Evolutionary conservation across 1,284 basidiomycete species (phyloP).

Genomic region (Albatrellus sp.): DNA sequence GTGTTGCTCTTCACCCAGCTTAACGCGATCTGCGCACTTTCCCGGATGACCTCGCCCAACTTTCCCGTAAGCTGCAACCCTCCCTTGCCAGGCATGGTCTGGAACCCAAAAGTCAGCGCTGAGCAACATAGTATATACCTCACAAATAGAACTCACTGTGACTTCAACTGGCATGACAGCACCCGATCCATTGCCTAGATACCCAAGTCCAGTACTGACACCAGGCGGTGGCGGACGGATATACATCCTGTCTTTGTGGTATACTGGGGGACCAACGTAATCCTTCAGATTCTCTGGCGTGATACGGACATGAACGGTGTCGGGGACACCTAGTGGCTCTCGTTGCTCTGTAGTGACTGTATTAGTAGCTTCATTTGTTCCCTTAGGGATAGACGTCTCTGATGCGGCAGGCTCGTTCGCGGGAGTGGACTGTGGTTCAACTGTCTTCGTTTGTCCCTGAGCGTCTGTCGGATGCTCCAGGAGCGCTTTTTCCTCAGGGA

Average conservation of each 20-base stretch:
- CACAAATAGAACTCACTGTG: slow-evolving; percentile 39
- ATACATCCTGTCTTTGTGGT: slow-evolving; percentile 94
- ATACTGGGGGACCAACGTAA: slow-evolving; percentile 92
- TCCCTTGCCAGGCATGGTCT: slow-evolving; percentile 92
- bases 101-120: slow-evolving; percentile 2
- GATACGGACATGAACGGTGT: slow-evolving; percentile 70
- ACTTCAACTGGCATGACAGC: slow-evolving; percentile 97
- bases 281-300: slow-evolving; percentile 85
- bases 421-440: slow-evolving; percentile 27
- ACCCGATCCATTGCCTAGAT: slow-evolving; percentile 91
- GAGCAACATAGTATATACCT: background rate
- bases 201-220: slow-evolving; percentile 90
- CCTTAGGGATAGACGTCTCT: slow-evolving; percentile 17
- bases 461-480: slow-evolving; percentile 13
- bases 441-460: slow-evolving; percentile 18
- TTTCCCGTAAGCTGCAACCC: slow-evolving; percentile 88
- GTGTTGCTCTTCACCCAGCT: slow-evolving; percentile 92
- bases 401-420: slow-evolving; percentile 22
- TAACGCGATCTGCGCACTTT: slow-evolving; percentile 89
- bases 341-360: slow-evolving; percentile 69
- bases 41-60: slow-evolving; percentile 94
- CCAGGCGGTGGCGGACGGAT: slow-evolving; percentile 74
- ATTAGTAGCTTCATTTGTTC: slow-evolving; percentile 21
- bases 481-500: slow-evolving; percentile 54
- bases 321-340: slow-evolving; percentile 75